Evolutionary conservation across 202 grass and related monocot genomes (phyloP), one percentile per base, ranked within the genome.

Genomic region (Schoenoplectus triqueter): DNA sequence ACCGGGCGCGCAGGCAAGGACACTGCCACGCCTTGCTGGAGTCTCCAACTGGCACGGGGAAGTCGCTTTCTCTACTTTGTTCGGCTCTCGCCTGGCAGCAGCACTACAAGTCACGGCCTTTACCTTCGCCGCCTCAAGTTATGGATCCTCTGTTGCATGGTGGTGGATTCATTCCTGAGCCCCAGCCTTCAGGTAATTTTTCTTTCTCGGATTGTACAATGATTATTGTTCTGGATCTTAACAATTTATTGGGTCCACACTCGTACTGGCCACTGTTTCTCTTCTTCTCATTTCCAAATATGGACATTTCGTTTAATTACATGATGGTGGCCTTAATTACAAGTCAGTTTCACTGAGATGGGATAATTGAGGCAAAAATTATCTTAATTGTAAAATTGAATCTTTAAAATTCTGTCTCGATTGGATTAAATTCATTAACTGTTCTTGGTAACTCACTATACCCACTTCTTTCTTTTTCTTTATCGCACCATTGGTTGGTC

Each of bases 1-100:
- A 93, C 71, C 88, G 89, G 44, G 95, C 92, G 21, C 86, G 91
- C 7, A 88, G 92, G 47, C 91, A 98, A 85, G 91, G 95, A 10
- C 88, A 83, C 77, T 93, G 91, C 65, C 92, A 95, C 81, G 92
- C 92, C 9, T 90, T 98, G 57, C 88, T 98, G 63, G 95, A 98
- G 89, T 98, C 95, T n/a, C 95, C 95, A 21, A 95, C 95, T 19
- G 95, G 95, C 67, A 95, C 92, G 52, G 95, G 95, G 20, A 95
- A 95, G 89, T 93, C 95, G 4, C 91, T 98, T 77, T 93, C 92
- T 87, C 91, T 98, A 70, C 95, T 95, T 87, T 98, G 95, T 91
- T 93, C 91, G 41, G 93, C 89, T 46, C 91, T 95, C 51, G 92
- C 92, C 60, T 98, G 95, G 95, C 95, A 95, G 82, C 91, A 90